phyloP scores from a whole-genome alignment of 2,329 filamentous ascomycete species.

The Teratosphaeria destructans region DNA sequence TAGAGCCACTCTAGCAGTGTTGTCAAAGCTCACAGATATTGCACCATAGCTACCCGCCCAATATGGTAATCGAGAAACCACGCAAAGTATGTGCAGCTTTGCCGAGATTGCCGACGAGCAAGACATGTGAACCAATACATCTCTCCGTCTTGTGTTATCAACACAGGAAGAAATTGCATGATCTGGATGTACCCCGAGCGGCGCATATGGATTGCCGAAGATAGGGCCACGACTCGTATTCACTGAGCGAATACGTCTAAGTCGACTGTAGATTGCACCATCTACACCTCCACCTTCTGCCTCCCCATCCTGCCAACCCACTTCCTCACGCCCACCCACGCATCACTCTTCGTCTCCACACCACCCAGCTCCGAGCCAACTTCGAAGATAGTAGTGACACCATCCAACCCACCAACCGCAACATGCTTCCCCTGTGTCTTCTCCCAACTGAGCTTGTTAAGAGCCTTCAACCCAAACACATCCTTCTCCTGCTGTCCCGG shows the following conservation, averaged over 20 bases:
- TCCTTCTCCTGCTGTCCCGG: slow-evolving; percentile 28
- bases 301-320: slow-evolving; percentile 48
- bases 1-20: background rate
- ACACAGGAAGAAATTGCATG: no score
- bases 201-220: no score
- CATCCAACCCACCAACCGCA: slow-evolving; percentile 85
- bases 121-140: background rate
- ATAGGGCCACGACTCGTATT: no score
- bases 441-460: slow-evolving; percentile 96
- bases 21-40: background rate
- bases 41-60: background rate
- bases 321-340: slow-evolving; percentile 90
- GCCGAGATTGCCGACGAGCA: background rate
- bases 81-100: background rate
- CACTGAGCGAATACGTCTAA: no score
- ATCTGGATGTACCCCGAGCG: no score
- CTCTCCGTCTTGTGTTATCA: no score
- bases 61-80: background rate
- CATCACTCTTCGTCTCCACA: slow-evolving; percentile 71
- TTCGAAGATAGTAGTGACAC: slow-evolving; percentile 84
- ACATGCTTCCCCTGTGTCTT: slow-evolving; percentile 74
- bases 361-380: slow-evolving; percentile 73
- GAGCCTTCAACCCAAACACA: slow-evolving; percentile 47
- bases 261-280: background rate
- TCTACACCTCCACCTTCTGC: background rate